Evolutionary conservation across 2,329 filamentous ascomycete genomes (phyloP), one percentile per base, ranked within the genome.

Genomic region (Ophioceras dolichostomum): DNA sequence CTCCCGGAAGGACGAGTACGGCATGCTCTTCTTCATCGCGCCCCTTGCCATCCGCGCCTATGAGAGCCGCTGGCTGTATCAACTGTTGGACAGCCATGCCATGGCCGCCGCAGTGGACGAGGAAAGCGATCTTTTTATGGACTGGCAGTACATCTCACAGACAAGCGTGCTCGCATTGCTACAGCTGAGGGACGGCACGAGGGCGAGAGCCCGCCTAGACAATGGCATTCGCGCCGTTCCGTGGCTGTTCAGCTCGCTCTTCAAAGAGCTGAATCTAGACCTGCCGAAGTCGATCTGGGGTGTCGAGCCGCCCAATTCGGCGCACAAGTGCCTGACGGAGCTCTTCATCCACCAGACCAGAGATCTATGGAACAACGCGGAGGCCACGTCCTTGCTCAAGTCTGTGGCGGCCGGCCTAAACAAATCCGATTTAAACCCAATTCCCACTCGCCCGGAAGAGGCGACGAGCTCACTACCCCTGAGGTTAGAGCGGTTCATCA

Each of bases 241-340:
- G 0, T 98, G 88, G 86, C 67, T 95, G 3, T 87, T 89, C 49
- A 78, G 74, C 38, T 68, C 78, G 17, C 64, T 98, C 4, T 91
- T 89, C 54, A 79, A 83, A 47, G 82, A 85, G 34, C 65, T 96
- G 19, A 78, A 81, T 44, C 67, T 95, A 21, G 80, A 86, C 47
- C 60, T 84, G 7, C 88, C 91, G 2, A 79, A 79, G 24, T 73
- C 77, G 0, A 73, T 96, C 22, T 96, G 91, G 89, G 88, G 84
- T 36, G 71, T 79, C 42, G 69, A 76, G 49, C 74, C 83, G 5
- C 69, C 78, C 1, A 71, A 76, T 21, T 65, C 71, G 10, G 67
- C 76, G 32, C 73, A 86, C 45, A 68, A 73, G 39, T 70, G 94
- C 27, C 73, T 85, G 49, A 76, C 77, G 4, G 76, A 82, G 49